Conservation (phyloP, 805 yeast species). For the Starmera caribaea region DNA sequence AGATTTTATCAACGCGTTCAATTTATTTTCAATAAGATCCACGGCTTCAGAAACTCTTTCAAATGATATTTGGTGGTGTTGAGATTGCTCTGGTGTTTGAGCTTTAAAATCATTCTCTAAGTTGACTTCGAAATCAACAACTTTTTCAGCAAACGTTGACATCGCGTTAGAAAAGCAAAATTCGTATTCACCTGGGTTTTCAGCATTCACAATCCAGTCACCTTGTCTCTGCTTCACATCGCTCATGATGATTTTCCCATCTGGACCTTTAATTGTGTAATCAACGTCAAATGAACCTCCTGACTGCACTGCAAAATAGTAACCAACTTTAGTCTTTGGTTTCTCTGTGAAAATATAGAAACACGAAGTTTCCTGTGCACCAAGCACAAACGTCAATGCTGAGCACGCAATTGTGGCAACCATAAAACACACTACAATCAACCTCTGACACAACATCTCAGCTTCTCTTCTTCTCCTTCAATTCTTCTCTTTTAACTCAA, state of each 20-base stretch:
- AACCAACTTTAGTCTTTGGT: slow-evolving; percentile 52
- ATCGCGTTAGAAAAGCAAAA: slow-evolving; percentile 58
- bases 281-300: slow-evolving; percentile 66
- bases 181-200: slow-evolving; percentile 49
- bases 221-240: slow-evolving; percentile 55
- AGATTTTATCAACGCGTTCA: slow-evolving; percentile 44
- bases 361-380: slow-evolving; percentile 69
- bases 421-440: too few relatives aligned
- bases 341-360: slow-evolving; percentile 59
- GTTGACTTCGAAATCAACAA: slow-evolving; percentile 53
- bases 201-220: slow-evolving; percentile 48
- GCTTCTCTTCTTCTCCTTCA: too few relatives aligned
- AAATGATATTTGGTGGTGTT: slow-evolving; percentile 51
- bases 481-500: too few relatives aligned
- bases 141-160: slow-evolving; percentile 66
- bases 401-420: slow-evolving; percentile 21
- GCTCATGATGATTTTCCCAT: slow-evolving; percentile 32
- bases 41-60: slow-evolving; percentile 30
- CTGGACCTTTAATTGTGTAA: slow-evolving; percentile 50
- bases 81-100: slow-evolving; percentile 19
- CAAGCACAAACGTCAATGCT: slow-evolving; percentile 64
- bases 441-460: too few relatives aligned
- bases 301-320: slow-evolving; percentile 58
- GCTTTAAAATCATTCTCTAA: slow-evolving; percentile 33
- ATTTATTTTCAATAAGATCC: slow-evolving; percentile 47